Evolutionary conservation across 345 rosid genomes (phyloP), one percentile per base, ranked within the genome.

Genomic region (Corchorus capsularis): DNA sequence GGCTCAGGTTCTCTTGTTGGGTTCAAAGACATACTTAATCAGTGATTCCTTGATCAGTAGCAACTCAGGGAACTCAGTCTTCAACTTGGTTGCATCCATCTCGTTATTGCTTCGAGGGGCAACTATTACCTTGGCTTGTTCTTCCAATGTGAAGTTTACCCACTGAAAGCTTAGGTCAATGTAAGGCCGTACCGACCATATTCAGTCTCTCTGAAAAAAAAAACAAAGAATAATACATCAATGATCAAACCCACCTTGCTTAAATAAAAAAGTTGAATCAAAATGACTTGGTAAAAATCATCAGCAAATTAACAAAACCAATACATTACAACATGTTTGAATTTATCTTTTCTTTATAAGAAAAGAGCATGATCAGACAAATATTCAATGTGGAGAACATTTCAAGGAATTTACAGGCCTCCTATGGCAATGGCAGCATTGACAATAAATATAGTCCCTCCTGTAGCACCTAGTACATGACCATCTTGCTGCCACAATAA

Each of bases 101-200:
- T 94, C 97, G 9, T 94, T 94, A 82, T 92, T 94, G 89, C 98
- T 94, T 68, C 98, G 84, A 1, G 98, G 87, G 43, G 97, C 98
- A 4, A 94, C 90, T 0, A 94, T 94, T 80, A 92, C 97, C 86
- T 92, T 91, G 9, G 98, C 93, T 78, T 94, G 98, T 82, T 94
- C 98, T 81, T 94, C 97, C 69, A 90, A 76, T 22, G 85, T 87
- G 87, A 94, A 92, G 87, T 94, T 94, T 43, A 69, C 82, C 89
- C 89, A 94, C 78, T 84, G 77, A 77, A 92, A 94, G 8, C 43
- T 72, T 0, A 94, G 92, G 79, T 94, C 83, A 0, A 94, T 91
- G 80, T 94, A 94, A 2, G 62, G 27, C 27, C 1, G 27, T 27
- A 27, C 27, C 27, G 1, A 27, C 27, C 27, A 27, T 27, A 27